Conservation (phyloP, 805 yeast genomes). For the Kluyveromyces wickerhamii region DNA sequence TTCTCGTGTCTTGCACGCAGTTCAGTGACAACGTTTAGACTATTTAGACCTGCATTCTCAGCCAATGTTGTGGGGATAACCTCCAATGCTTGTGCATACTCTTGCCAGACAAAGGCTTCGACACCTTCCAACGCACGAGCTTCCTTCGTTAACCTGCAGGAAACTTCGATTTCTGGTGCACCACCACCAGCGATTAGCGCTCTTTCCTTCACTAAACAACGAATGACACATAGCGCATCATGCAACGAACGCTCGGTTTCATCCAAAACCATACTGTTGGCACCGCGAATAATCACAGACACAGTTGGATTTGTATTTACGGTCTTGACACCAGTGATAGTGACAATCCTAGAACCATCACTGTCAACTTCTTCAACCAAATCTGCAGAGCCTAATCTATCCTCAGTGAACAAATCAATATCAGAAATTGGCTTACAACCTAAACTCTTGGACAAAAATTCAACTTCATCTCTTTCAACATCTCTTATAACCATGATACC, state of each 20-base stretch:
- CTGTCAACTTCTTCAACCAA: slow-evolving; percentile 85
- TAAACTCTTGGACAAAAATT: slow-evolving; percentile 70
- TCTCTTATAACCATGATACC: slow-evolving; percentile 93
- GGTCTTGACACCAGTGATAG: slow-evolving; percentile 70
- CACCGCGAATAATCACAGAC: slow-evolving; percentile 90
- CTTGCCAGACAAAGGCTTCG: slow-evolving; percentile 85
- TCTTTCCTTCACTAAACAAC: slow-evolving; percentile 81
- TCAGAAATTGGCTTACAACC: slow-evolving; percentile 98
- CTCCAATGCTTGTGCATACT: slow-evolving; percentile 86
- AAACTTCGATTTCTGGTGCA: slow-evolving; percentile 90
- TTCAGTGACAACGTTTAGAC: slow-evolving; percentile 87
- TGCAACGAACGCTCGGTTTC: slow-evolving; percentile 97
- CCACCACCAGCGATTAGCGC: slow-evolving; percentile 98
- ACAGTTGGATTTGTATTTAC: slow-evolving; percentile 46
- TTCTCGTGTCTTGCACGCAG: slow-evolving; percentile 82
- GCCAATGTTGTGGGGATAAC: slow-evolving; percentile 91
- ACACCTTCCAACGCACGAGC: slow-evolving; percentile 70
- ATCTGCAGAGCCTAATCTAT: slow-evolving; percentile 86
- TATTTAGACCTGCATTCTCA: slow-evolving; percentile 90
- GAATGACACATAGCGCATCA: slow-evolving; percentile 92
- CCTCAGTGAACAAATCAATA: slow-evolving; percentile 86
- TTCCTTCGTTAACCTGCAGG: slow-evolving; percentile 65
- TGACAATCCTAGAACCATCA: slow-evolving; percentile 82
- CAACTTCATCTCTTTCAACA: slow-evolving; percentile 93
- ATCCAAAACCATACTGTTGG: slow-evolving; percentile 81